Evolutionary conservation across 75 land plant genomes (phyloP), one percentile per base, ranked within the genome.

Genomic region (Pseudotsuga menziesii): DNA sequence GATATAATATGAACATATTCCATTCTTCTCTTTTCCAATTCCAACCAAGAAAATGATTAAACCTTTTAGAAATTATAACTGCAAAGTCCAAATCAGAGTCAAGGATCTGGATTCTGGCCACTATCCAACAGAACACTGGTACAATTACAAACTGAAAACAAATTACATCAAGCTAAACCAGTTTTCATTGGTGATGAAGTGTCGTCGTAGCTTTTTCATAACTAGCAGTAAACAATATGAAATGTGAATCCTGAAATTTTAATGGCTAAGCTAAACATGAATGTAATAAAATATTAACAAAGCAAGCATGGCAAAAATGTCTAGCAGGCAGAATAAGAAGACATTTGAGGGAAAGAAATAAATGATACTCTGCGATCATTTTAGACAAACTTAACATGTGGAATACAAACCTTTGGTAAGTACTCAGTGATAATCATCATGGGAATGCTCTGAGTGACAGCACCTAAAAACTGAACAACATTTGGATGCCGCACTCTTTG

Each of bases 391-490:
- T 35, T 17, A 26, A 69, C 23, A 69, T 22, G 70, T 52, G 14
- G 56, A 13, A 54, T 25, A 57, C 56, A 22, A 74, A 96, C 99
- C 95, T 88, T 87, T 26, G 90, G 90, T 67, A 96, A 77, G 84
- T 87, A 94, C 81, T 96, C 99, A 72, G 94, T 96, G 29, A 96
- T 85, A 79, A 96, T 89, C 97, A 94, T 96, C 91, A 94, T 90
- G 0, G 98, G 99, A 77, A 82, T 87, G 66, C 87, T 92, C 77
- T 93, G 98, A 64, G 98, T 96, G 14, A 94, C 93, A 82, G 99
- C 99, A 70, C 99, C 99, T 58, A 96, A 85, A 84, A 96, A 96
- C 79, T 96, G 99, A 74, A 96, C 99, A 29, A 96, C 95, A 83
- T 96, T 96, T 60, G 99, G 99, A 85, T 96, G 99, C 9, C 99